Evolutionary conservation across 1,284 basidiomycete genomes (phyloP), one percentile per base, ranked within the genome.

Genomic region (Cryptococcus sp.): DNA sequence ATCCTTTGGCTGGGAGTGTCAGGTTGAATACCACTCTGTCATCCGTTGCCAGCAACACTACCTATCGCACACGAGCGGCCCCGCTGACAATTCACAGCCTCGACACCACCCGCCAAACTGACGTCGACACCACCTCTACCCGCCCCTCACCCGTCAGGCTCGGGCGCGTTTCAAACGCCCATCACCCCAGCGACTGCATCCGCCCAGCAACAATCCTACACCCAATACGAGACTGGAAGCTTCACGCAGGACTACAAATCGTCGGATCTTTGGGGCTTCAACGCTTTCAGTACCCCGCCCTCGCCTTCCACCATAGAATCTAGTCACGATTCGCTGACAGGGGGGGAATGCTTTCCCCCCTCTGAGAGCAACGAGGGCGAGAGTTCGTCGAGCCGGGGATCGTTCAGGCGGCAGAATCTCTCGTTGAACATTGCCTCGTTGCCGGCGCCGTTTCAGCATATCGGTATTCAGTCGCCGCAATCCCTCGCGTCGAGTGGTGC

Each of bases 231-330:
- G 19, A 50, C 49, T 35, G 54, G 50, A 50, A 53, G 52, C 10
- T 35, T 35, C 10, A 13, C 31, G 39, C 54, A 54, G 50, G 55
- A 59, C 20, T 17, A 16, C 52, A 58, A 59, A 39, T 16, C 41
- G 8, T 39, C 39, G 23, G 56, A 62, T 50, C 44, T 46, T 19
- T 62, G 60, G 60, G 50, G 55, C 22, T 50, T 53, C 47, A 50
- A 56, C 60, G 64, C 50, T 20, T 61, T 64, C 49, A 62, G 57
- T 57, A 69, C 73, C 5, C 75, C 75, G 11, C 69, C 75, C n/a
- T 75, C 73, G 22, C 74, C 75, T 51, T 71, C 74, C 68, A 77
- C 72, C 48, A 72, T 77, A 70, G 74, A 61, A 7, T 71, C 73
- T 13, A 70, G 67, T 7, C 62, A 59, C 40, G 73, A 76, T 53